phyloP scores from a whole-genome alignment of 331 rosid genomes.

The Rhamnella rubrinervis region DNA sequence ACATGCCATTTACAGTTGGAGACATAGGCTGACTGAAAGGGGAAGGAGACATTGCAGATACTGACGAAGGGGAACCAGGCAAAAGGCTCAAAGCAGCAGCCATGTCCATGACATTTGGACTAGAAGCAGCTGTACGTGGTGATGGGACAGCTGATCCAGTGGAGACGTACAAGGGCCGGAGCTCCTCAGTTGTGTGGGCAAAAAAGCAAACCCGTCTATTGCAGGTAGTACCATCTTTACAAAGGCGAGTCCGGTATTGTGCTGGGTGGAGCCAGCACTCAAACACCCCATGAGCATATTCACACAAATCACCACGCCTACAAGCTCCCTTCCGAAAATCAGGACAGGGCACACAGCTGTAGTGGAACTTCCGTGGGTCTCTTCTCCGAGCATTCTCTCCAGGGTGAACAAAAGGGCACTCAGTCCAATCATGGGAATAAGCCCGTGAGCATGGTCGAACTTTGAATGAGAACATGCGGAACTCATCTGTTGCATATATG shows the following conservation, averaged over 20 bases:
- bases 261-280: conserved; percentile 98
- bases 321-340: conserved; percentile 91
- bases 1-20: conserved; percentile 65
- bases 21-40: conserved; percentile 76
- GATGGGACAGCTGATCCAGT: conserved; percentile 91
- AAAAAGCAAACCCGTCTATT: conserved; percentile 82
- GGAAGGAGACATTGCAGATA: conserved; percentile 67
- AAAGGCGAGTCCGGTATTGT: conserved; percentile 85
- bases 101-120: conserved; percentile 83
- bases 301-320: conserved; percentile 93
- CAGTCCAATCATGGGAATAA: conserved; percentile 95
- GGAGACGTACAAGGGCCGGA: conserved; percentile 74
- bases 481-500: conserved; percentile 83
- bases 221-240: conserved; percentile 85
- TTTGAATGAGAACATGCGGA: conserved; percentile 89
- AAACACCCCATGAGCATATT: conserved; percentile 93
- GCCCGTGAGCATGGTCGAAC: conserved; percentile 93
- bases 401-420: conserved; percentile 95
- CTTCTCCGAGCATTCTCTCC: conserved; percentile 94
- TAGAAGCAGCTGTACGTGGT: conserved; percentile 60
- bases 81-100: conserved; percentile 81
- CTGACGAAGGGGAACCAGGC: conserved; percentile 78
- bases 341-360: conserved; percentile 95
- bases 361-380: conserved; percentile 87
- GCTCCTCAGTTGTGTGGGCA: conserved; percentile 73